A percentile compares a stretch with the other conserved stretches of the same genome.
Conservation (phyloP, 306 rosid genomes). For the Malus asiatica region DNA sequence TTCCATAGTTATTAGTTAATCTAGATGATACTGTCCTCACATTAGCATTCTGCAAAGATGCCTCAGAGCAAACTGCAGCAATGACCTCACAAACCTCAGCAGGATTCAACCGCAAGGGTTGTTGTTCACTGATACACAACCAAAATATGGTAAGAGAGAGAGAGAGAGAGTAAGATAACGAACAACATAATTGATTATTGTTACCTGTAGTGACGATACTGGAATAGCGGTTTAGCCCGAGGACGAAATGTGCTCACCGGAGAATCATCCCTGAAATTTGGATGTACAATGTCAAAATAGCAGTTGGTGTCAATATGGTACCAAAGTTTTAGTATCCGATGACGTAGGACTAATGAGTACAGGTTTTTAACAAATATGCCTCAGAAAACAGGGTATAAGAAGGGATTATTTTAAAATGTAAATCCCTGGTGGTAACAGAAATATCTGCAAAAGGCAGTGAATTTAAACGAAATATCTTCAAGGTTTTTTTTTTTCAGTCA, state of each 20-base stretch:
- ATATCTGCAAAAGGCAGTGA: background rate
- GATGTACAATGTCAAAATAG: constrained; percentile 1
- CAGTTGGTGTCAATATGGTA: constrained; percentile 6
- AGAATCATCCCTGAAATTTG: constrained; percentile 75
- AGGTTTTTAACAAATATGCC: background rate
- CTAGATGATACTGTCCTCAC: constrained; percentile 50
- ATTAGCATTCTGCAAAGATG: constrained; percentile 51
- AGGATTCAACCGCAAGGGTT: constrained; percentile 92
- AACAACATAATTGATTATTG: constrained; percentile 6
- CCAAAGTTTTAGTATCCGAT: background rate
- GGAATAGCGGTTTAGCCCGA: constrained; percentile 81
- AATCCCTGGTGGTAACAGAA: background rate
- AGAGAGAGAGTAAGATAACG: background rate
- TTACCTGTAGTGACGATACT: constrained; percentile 98
- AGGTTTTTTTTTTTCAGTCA: background rate
- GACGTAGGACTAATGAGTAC: background rate
- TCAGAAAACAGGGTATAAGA: background rate
- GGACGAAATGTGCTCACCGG: constrained; percentile 85
- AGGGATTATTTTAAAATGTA: background rate
- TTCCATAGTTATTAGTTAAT: constrained; percentile 64
- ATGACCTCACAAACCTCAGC: constrained; percentile 95
- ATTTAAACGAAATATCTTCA: background rate
- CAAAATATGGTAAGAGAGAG: constrained; percentile 29
- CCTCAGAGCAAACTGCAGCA: constrained; percentile 97
- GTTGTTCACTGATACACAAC: constrained; percentile 80